These are phyloP conservation scores for Medicago lupulina DNA, from an alignment of 306 rosid species.

Conservation along the genomic window DNA sequence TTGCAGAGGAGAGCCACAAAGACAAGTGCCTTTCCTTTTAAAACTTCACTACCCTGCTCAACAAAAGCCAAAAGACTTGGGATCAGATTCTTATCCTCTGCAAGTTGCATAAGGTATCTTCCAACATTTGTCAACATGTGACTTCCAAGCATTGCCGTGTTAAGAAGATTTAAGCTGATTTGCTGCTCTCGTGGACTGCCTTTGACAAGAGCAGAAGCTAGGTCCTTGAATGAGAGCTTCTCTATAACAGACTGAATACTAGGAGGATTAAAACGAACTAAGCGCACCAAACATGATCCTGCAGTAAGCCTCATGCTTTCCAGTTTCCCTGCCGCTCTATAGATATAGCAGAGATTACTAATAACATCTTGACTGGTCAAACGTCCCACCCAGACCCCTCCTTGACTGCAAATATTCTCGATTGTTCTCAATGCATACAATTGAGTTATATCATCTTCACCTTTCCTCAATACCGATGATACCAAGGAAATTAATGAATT, in stretches of 20 bases:
- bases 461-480: conserved; percentile 83
- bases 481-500: conserved; percentile 84
- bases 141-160: conserved; percentile 88
- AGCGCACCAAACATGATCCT: conserved; percentile 96
- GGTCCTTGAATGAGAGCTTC: conserved; percentile 80
- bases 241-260: conserved; percentile 76
- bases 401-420: conserved; percentile 93
- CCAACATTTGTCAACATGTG: conserved; percentile 75
- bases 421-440: conserved; percentile 91
- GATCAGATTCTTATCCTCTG: conserved; percentile 86
- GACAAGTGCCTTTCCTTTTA: conserved; percentile 87
- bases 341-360: conserved; percentile 79
- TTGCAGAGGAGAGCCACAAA: conserved; percentile 89
- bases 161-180: conserved; percentile 89
- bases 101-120: conserved; percentile 70
- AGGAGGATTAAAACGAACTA: conserved; percentile 82
- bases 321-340: conserved; percentile 88
- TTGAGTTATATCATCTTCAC: conserved; percentile 95
- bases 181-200: conserved; percentile 94
- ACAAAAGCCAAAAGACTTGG: conserved; percentile 75
- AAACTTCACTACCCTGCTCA: conserved; percentile 92
- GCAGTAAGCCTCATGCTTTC: conserved; percentile 97
- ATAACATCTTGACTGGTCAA: conserved; percentile 84
- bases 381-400: conserved; percentile 88
- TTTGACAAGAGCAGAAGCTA: conserved; percentile 79